Conservation (phyloP, 805 yeast species). For the Sungouiozyma ichnusensis region DNA sequence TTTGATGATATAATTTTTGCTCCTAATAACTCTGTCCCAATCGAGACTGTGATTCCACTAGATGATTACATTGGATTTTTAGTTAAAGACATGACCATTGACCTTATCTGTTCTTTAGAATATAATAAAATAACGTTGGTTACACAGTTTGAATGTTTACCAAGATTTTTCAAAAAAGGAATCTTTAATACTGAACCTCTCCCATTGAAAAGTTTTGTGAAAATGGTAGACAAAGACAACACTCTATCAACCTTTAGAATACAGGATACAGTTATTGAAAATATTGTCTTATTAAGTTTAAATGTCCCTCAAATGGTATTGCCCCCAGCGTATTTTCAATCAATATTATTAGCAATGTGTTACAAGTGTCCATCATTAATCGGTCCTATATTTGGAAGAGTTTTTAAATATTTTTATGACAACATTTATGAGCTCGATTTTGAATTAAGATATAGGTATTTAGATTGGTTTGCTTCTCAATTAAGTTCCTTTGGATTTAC, state of each 20-base stretch:
- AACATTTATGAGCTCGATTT: slow-evolving; percentile 54
- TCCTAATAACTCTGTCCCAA: slow-evolving; percentile 32
- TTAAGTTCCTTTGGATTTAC: slow-evolving; percentile 80
- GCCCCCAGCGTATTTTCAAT: slow-evolving; percentile 61
- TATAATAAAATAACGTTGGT: slow-evolving; percentile 79
- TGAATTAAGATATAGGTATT: slow-evolving; percentile 54
- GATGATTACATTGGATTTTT: slow-evolving; percentile 37
- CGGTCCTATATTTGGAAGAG: slow-evolving; percentile 87
- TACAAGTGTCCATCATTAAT: slow-evolving; percentile 60
- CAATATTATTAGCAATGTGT: slow-evolving; percentile 74
- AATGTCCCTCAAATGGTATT: slow-evolving; percentile 52
- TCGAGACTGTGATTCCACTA: slow-evolving; percentile 51
- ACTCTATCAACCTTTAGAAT: slow-evolving; percentile 64
- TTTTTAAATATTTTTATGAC: slow-evolving; percentile 64
- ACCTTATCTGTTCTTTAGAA: slow-evolving; percentile 62
- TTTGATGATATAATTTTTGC: slow-evolving; percentile 44
- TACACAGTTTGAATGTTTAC: slow-evolving; percentile 62
- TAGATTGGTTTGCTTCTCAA: slow-evolving; percentile 85
- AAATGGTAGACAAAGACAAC: slow-evolving; percentile 27
- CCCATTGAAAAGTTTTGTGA: slow-evolving; percentile 51
- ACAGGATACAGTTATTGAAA: slow-evolving; percentile 75
- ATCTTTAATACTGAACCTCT: slow-evolving; percentile 57
- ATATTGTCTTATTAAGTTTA: slow-evolving; percentile 64
- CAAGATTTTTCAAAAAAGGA: slow-evolving; percentile 51
- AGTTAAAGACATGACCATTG: slow-evolving; percentile 60